phyloP scores from a whole-genome alignment of 2,329 filamentous ascomycete genomes.

The Aspergillus pseudotamarii region DNA sequence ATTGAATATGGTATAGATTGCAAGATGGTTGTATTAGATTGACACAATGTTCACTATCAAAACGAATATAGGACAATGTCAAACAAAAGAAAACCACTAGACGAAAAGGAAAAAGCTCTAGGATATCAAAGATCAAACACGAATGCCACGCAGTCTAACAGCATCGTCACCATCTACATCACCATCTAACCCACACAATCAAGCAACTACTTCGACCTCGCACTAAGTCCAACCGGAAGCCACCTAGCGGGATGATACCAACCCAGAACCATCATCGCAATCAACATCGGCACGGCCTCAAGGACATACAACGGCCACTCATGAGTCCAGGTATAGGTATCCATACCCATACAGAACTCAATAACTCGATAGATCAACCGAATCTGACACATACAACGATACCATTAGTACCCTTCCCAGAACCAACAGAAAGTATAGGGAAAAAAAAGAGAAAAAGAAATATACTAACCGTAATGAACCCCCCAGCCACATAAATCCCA shows the following conservation, averaged over 20 bases:
- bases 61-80: background rate
- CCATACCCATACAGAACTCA: slow-evolving; percentile 56
- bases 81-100: background rate
- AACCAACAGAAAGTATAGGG: background rate
- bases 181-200: no score
- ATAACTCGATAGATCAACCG: slow-evolving; percentile 58
- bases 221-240: slow-evolving; percentile 29
- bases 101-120: background rate
- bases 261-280: slow-evolving; percentile 53
- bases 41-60: background rate
- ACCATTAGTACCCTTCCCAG: background rate
- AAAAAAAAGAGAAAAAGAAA: background rate
- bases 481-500: slow-evolving; percentile 50
- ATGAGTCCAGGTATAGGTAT: slow-evolving; percentile 53
- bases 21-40: background rate
- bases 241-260: slow-evolving; percentile 53
- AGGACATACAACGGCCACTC: slow-evolving; percentile 60
- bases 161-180: background rate
- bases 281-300: slow-evolving; percentile 50
- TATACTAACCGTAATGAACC: slow-evolving; percentile 46
- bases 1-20: background rate
- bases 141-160: background rate
- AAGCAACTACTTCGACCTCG: slow-evolving; percentile 2
- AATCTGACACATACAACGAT: slow-evolving; percentile 33
- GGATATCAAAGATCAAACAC: background rate